Base-by-base conservation (phyloP, 768 basidiomycete species). In the Trametes sanguinea region DNA sequence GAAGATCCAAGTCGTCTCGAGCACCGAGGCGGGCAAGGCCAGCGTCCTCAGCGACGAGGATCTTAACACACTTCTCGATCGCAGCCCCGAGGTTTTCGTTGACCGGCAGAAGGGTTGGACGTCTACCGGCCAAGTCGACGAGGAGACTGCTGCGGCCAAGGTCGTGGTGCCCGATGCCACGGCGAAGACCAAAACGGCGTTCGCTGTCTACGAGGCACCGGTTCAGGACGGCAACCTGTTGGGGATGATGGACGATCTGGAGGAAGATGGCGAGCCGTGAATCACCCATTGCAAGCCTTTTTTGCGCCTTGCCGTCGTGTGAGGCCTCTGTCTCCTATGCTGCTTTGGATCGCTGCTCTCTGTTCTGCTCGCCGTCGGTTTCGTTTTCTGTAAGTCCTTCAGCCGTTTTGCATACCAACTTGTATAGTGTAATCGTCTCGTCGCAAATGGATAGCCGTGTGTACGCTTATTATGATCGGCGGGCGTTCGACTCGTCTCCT, bases 1-100 rank as follows among this genome's bases (percentile, higher is more conserved):
- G 75, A 87, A 94, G 71, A 92, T 98, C 60, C 85, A 92, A 54
- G 87, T 98, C 10, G 92, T 94, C 16, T 85, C 85, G 2, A 82
- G 85, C 68, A 90, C 86, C 16, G 85, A 82, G 27, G 84, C 83
- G 65, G 88, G 86, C 40, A 87, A 88, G 71, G 77, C 80, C 47
- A 83, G 83, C 37, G 85, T 98, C 52, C 80, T 99, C 67, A 89
- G 86, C 64, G 92, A 97, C 54, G 82, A 81, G 43, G 93, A 97
- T 68, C 75, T 99, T 39, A 85, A 88, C 27, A 79, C 85, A 70
- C 78, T 98, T 53, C 78, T 98, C 39, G 95, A 97, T 68, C 81
- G 95, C 33, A 79, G 87, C 37, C 84, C 84, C 0, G 84, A 85
- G 40, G 91, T 93, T 52, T 94, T 91, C 65, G 76, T 76, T 22